Conservation (phyloP, 257 asterid species). For the Solanum lycopersicoides region DNA sequence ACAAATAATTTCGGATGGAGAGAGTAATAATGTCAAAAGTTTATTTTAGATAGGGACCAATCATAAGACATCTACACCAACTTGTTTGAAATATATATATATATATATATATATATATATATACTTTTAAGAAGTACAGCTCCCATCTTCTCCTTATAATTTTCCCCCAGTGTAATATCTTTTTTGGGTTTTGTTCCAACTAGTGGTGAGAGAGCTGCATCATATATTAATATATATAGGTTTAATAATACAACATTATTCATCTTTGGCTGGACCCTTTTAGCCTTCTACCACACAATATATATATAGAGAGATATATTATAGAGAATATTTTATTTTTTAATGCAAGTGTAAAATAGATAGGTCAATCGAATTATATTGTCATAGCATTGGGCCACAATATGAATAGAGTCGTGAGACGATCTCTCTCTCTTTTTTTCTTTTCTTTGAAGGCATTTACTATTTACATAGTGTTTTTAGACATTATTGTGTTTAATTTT, state of each 20-base stretch:
- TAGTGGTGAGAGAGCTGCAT: not conserved
- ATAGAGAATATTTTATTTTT: not conserved
- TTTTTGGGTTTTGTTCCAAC: not conserved
- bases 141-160: not conserved
- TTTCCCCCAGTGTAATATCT: not conserved
- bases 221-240: not conserved
- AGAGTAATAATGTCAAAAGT: not conserved
- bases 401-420: no score
- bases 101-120: no score
- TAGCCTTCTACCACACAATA: not conserved
- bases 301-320: not conserved
- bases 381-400: no score
- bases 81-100: not conserved
- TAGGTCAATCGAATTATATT: not conserved
- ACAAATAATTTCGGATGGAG: no score
- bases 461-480: not conserved
- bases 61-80: not conserved
- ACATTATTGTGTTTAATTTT: not conserved
- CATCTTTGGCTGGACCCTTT: not conserved
- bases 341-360: not conserved
- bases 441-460: not conserved
- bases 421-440: no score
- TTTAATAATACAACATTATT: not conserved
- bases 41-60: not conserved
- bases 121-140: not conserved